Evolutionary conservation across 805 yeast species (phyloP), one percentile per base, ranked within the genome.

Genomic region (Saturnispora diversa): DNA sequence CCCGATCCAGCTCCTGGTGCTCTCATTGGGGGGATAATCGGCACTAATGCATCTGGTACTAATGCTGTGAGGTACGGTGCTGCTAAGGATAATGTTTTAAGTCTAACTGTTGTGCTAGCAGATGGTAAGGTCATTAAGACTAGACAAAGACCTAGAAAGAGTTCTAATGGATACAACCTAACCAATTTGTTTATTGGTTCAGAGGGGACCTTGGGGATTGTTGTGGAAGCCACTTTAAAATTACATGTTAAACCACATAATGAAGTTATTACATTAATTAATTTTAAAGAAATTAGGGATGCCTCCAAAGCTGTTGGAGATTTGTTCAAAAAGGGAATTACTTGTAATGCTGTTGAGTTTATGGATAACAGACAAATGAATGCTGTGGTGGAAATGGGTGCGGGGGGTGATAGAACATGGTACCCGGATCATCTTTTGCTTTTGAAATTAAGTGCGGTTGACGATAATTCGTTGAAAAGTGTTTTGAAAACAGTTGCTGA

Each of bases 1-100:
- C 81, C 83, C 7, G 88, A 82, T 57, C 82, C 66, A 0, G 88
- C 85, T 31, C 86, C 90, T 15, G 85, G 86, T 37, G 92, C 90
- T 1, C 66, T 75, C 49, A 73, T 84, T 43, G 84, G 85, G 28
- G 94, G 94, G 2, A 79, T 81, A 67, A 69, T 79, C 25, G 79
- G 80, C 9, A 81, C 84, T 11, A 77, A 80, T 37, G 83, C 88
- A 30, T 79, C 88, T 0, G 94, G 94, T 4, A 78, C 90, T 2
- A 80, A 82, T 54, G 87, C 90, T 11, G 77, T 77, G 31, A 61
- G 80, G 37, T 83, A 78, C 51, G 94, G 94, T 19, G 84, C 88
- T 21, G 81, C 84, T 68, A 76, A 79, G 52, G 86, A 83, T 55
- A 77, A 81, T 54, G 74, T 80, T 3, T 55, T 82, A 17, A 74